Base-by-base conservation (phyloP, 2,329 filamentous ascomycete genomes). In the Claviceps digitariae region DNA sequence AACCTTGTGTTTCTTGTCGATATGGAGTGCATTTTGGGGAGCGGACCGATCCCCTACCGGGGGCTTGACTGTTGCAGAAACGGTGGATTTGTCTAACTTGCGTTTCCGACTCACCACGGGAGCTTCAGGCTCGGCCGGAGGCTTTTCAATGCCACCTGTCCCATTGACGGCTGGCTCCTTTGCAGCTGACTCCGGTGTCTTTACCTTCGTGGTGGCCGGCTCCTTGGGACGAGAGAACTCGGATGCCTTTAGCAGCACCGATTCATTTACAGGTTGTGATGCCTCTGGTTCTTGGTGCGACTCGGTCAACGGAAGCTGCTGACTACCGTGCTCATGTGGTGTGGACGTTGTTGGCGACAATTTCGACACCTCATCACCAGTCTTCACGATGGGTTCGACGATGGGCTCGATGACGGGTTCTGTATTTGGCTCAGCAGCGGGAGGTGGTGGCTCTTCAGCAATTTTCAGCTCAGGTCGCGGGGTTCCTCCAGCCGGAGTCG, bases 1-100 rank as follows among this genome's bases (percentile, higher is more conserved):
- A 7, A 68, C 63, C 58, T 70, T 73, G 51, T 65, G 63, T 57
- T 74, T 74, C 61, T 74, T 74, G 45, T 67, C 66, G 1, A 60
- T 55, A 3, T 63, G 63, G 10, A 27, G n/a, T 9, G 45, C 15
- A 20, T 45, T 27, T 25, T 21, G 21, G 17, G 46, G 17, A 27
- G 48, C 21, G 8, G 41, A 54, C 65, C 65, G 5, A 59, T 56
- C 23, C 66, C 59, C 62, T 8, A 46, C 41, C 43, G 23, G n/a
- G n/a, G n/a, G 2, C 15, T 29, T 36, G 44, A 15, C 44, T 5
- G 8, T 62, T 59, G 38, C 63, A 50, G 20, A 66, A 60, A 25
- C 59, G 20, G 51, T 57, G 21, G 56, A 60, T 7, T 67, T 63
- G 1, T 66, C 65, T 13, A 72, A 66, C 61, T 74, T 75, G 59